Conservation (phyloP, 331 rosid species). For the Quercus phellos region DNA sequence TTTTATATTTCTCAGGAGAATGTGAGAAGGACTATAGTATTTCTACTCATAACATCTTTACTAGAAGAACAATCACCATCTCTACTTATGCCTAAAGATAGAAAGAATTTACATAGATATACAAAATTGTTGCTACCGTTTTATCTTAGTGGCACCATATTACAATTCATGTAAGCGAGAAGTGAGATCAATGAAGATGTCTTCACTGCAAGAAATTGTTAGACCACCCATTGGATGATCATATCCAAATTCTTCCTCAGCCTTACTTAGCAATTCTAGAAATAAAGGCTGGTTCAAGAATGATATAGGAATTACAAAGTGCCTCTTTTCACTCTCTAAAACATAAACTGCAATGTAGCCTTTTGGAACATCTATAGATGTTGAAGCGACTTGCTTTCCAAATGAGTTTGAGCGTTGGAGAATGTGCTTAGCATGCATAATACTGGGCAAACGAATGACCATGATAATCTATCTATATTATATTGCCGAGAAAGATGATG, state of each 20-base stretch:
- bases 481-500: neutral
- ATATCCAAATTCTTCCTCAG: slow-evolving; percentile 33
- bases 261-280: slow-evolving; percentile 11
- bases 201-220: slow-evolving; percentile 34
- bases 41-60: too few relatives aligned
- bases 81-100: too few relatives aligned
- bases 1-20: too few relatives aligned
- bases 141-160: too few relatives aligned
- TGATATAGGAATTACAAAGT: slow-evolving; percentile 27
- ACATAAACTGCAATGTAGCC: slow-evolving; percentile 31
- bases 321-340: slow-evolving; percentile 20
- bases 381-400: neutral
- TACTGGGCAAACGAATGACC: neutral
- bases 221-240: slow-evolving; percentile 30
- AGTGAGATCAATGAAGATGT: slow-evolving; percentile 4
- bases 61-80: too few relatives aligned
- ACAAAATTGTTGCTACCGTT: too few relatives aligned
- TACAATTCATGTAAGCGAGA: neutral
- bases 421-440: neutral
- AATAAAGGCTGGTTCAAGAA: slow-evolving; percentile 24
- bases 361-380: neutral
- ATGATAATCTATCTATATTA: neutral
- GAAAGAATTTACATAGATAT: too few relatives aligned
- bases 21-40: too few relatives aligned
- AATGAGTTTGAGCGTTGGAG: neutral